These are phyloP conservation scores for Cryptosporidium sp. DNA, from an alignment of 169 alveolate species.

Conservation along the genomic window DNA sequence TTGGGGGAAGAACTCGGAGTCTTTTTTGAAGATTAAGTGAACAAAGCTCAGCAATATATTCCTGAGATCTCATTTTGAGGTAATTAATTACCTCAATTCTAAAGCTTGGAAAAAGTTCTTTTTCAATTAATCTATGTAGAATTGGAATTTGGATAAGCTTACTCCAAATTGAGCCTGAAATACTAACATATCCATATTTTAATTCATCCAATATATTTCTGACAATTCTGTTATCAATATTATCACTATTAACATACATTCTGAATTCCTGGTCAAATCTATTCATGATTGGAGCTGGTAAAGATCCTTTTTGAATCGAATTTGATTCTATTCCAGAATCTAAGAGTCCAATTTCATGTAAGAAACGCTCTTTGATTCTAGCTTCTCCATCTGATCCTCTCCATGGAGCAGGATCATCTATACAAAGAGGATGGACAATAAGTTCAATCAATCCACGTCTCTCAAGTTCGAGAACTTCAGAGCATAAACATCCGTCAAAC, in stretches of 20 bases:
- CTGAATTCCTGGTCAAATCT: constrained; percentile 72
- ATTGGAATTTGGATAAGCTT: constrained; percentile 54
- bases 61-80: constrained; percentile 52
- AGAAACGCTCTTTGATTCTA: constrained; percentile 59
- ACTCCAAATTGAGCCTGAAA: constrained; percentile 71
- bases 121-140: constrained; percentile 45
- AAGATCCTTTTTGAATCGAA: constrained; percentile 2
- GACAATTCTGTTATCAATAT: constrained; percentile 59
- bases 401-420: constrained; percentile 74
- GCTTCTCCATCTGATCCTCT: constrained; percentile 69
- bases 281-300: constrained; percentile 46
- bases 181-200: constrained; percentile 66
- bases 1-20: constrained; percentile 47
- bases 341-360: constrained; percentile 52
- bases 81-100: constrained; percentile 22
- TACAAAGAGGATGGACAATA: constrained; percentile 55
- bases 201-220: constrained; percentile 54
- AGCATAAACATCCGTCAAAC: constrained; percentile 60
- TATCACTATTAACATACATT: constrained; percentile 54
- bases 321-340: constrained; percentile 24
- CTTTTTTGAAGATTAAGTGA: constrained; percentile 31
- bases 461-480: constrained; percentile 63
- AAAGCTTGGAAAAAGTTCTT: constrained; percentile 61
- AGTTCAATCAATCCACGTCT: constrained; percentile 52
- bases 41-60: constrained; percentile 64